Evolutionary conservation across 2,329 filamentous ascomycete genomes (phyloP), one percentile per base, ranked within the genome.

Genomic region (Pezicula carpinea): DNA sequence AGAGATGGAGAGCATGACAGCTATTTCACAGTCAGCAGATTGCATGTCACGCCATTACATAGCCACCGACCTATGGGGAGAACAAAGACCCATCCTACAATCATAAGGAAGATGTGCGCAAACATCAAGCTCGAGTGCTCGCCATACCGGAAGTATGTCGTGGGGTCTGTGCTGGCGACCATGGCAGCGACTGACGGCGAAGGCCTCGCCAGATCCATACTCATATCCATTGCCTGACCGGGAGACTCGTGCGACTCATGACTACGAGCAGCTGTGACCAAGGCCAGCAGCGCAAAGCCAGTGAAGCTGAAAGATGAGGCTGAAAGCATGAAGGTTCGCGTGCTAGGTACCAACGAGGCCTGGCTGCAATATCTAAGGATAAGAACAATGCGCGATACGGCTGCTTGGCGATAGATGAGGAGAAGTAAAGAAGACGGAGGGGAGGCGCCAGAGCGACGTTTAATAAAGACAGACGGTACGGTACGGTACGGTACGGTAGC

Each of bases 1-100:
- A 31, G 85, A 85, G 53, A 96, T 74, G 46, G 89, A 95, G 53
- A 97, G 75, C 82, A 96, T 89, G 41, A 95, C 83, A 54, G 46
- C 61, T 64, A 42, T 5, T 11, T 15, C 10, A 29, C 22, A 23
- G 11, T 43, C 40, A 49, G 39, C 6, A 22, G 17, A 15, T 38
- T 33, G 15, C n/a, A 10, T 10, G 23, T n/a, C 17, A 36, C 22
- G 39, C 15, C 21, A 8, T 33, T 40, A 33, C 10, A 6, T 19
- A 33, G 15, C 33, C 36, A 66, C 78, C 66, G 71, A 85, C 86
- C 81, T 54, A 85, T 65, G 43, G 87, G 87, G 48, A 90, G 71
- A 47, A 87, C 61, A 32, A 89, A 73, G 26, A 83, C 71, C 87
- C 87, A 91, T 17, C 76, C 78, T 14, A 85, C 49, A 13, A 82